Evolutionary conservation across 805 yeast species (phyloP), one percentile per base, ranked within the genome.

Genomic region (Sugiyamaella floridensis): DNA sequence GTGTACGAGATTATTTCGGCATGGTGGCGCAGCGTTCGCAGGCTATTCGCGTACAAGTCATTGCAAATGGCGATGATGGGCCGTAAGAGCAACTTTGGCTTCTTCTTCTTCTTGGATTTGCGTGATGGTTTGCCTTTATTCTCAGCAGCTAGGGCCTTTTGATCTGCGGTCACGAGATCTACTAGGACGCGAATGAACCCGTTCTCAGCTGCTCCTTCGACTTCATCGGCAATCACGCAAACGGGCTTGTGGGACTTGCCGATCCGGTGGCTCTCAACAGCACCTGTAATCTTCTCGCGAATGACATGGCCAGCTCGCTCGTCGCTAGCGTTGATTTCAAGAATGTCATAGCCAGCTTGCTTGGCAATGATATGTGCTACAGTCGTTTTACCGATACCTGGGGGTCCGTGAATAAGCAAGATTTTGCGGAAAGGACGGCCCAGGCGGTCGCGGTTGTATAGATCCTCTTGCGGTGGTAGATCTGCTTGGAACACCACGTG

Each of bases 51-150:
- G 66, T 86, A 89, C 1, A 86, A 75, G 63, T 93, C 96, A 63
- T 92, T 93, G 65, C 97, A 95, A 52, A 93, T 80, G 43, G 96
- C 90, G 50, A 92, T 87, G 16, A 93, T 88, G 1, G 98, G 98
- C 58, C 98, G 76, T 60, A 76, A 73, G 43, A 93, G 66, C 4
- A 82, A 68, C 37, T 69, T 71, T 10, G 71, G 67, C 47, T 64
- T 69, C 49, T 67, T 71, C 49, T 67, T 71, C 49, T 71, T 69
- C 40, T 64, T 68, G 19, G 63, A 66, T 20, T 44, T 43, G 7
- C 41, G 14, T 12, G 22, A 29, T 14, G 37, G 6, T 11, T 14
- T 44, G 60, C 20, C 60, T 53, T 19, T 59, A 58, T 37, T 52
- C 55, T 29, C 59, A 34, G 60, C 60, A 26, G 67, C 69, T 1